These are phyloP conservation scores for Caloboletus inedulis DNA, from an alignment of 1,284 basidiomycete species.

Conservation along the genomic window DNA sequence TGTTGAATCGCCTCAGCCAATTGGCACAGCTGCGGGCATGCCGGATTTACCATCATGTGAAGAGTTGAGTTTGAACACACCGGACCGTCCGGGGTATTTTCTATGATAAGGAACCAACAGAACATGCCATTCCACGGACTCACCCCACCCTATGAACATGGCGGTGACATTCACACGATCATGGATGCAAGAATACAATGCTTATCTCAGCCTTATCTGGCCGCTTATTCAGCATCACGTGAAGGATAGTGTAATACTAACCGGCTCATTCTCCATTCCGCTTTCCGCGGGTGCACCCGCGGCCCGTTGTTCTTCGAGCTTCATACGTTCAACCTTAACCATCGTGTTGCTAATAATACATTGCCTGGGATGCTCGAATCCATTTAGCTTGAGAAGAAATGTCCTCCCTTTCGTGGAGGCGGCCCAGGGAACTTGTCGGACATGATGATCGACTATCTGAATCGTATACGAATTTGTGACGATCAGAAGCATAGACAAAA, in stretches of 20 bases:
- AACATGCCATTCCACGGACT: too few relatives aligned
- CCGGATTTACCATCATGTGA: neutral
- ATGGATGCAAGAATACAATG: neutral
- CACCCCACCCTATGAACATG: neutral
- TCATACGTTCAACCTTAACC: neutral
- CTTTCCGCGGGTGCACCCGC: neutral
- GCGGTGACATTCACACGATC: neutral
- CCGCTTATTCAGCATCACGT: neutral
- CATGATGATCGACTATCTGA: too few relatives aligned
- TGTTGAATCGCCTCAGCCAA: neutral
- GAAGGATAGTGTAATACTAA: too few relatives aligned
- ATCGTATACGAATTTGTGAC: constrained; percentile 3
- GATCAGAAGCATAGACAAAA: constrained; percentile 20
- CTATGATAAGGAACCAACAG: too few relatives aligned
- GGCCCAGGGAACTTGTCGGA: too few relatives aligned
- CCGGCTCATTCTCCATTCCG: too few relatives aligned
- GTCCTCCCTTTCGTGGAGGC: constrained; percentile 7
- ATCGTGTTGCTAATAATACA: neutral
- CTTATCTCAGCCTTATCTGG: too few relatives aligned
- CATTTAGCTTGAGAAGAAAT: constrained; percentile 2
- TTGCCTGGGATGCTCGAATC: neutral
- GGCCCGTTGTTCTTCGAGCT: neutral
- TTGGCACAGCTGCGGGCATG: neutral
- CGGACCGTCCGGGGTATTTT: neutral
- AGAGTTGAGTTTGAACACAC: neutral